These are phyloP conservation scores for Graphiopsis chlorocephala DNA, from an alignment of 2,329 filamentous ascomycete species.

Conservation along the genomic window DNA sequence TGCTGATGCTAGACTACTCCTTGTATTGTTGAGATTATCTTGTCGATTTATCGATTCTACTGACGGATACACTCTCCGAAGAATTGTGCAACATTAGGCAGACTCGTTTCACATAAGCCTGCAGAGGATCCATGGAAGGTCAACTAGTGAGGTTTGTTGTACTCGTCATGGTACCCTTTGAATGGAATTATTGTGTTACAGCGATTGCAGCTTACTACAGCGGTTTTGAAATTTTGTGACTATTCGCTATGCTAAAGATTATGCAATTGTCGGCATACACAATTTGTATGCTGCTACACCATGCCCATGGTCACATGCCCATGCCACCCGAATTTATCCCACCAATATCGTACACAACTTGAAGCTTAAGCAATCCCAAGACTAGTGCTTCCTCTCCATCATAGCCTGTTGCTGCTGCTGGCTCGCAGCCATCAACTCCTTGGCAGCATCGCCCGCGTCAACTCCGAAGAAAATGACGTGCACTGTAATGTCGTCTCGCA, in stretches of 20 bases:
- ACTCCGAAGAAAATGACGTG: slow-evolving; percentile 55
- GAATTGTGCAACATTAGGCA: too few relatives aligned
- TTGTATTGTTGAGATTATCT: too few relatives aligned
- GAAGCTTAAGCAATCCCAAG: not conserved
- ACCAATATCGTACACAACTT: not conserved
- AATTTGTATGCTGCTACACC: not conserved
- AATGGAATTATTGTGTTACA: too few relatives aligned
- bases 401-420: not conserved
- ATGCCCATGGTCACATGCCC: not conserved
- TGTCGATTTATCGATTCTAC: too few relatives aligned
- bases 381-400: not conserved
- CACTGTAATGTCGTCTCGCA: slow-evolving; percentile 52
- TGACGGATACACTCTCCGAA: too few relatives aligned
- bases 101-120: too few relatives aligned
- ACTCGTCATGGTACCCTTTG: too few relatives aligned
- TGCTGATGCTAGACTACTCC: too few relatives aligned
- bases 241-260: not conserved
- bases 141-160: too few relatives aligned
- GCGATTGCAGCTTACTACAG: too few relatives aligned
- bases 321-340: not conserved
- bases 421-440: slow-evolving; percentile 7
- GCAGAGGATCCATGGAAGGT: too few relatives aligned
- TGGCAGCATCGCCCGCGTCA: slow-evolving; percentile 5
- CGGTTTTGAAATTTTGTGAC: not conserved
- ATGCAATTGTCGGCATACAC: not conserved